These are phyloP conservation scores for Dryas octopetala DNA, from an alignment of 306 rosid genomes.

Conservation along the genomic window DNA sequence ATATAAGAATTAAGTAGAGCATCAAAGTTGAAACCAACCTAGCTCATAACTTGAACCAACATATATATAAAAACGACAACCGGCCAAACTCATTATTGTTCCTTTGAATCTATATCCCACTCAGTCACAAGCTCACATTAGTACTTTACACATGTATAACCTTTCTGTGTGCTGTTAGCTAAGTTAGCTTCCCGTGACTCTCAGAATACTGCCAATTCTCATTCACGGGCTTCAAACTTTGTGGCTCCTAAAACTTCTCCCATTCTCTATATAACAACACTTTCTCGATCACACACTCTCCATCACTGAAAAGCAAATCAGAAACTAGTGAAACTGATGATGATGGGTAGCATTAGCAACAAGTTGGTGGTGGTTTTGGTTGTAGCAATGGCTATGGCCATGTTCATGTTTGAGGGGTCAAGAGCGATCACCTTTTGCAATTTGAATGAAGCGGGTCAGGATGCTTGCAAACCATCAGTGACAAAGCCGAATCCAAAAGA, in stretches of 20 bases:
- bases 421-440: slow-evolving; percentile 39
- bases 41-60: too few species aligned
- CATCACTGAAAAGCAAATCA: too few species aligned
- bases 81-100: too few species aligned
- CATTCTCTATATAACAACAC: background rate
- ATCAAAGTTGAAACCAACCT: too few species aligned
- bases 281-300: too few species aligned
- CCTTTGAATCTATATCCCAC: too few species aligned
- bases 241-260: slow-evolving; percentile 19
- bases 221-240: slow-evolving; percentile 37
- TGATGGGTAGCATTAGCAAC: slow-evolving; percentile 11
- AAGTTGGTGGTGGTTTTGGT: slow-evolving; percentile 13
- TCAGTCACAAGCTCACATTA: too few species aligned
- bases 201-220: slow-evolving; percentile 28
- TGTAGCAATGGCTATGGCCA: background rate
- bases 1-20: too few species aligned
- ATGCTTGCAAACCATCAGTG: slow-evolving; percentile 64
- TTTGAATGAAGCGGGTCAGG: slow-evolving; percentile 47
- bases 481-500: slow-evolving; percentile 47
- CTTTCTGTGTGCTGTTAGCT: too few species aligned
- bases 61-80: too few species aligned
- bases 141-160: too few species aligned
- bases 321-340: background rate
- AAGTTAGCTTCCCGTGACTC: slow-evolving; percentile 26
- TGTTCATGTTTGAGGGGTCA: slow-evolving; percentile 24